These are phyloP conservation scores for Calonectria honghensis DNA, from an alignment of 2,329 filamentous ascomycete species.

Conservation along the genomic window DNA sequence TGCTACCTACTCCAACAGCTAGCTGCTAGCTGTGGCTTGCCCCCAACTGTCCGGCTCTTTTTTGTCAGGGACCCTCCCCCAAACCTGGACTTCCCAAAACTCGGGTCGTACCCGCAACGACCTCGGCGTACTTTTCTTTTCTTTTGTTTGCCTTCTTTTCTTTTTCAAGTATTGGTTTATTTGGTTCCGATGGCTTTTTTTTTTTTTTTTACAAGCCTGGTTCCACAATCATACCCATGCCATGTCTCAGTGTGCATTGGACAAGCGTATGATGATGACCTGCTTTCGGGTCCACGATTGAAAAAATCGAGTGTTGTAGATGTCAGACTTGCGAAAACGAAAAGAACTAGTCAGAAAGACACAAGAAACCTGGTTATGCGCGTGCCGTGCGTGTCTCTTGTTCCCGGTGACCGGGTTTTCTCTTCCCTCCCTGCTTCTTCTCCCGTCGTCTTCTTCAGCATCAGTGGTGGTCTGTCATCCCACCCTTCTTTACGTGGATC, in stretches of 20 bases:
- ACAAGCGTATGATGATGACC: conserved; percentile 21
- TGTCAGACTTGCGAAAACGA: background rate
- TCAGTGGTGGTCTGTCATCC: background rate
- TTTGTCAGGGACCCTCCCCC: conserved; percentile 37
- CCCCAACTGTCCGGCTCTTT: conserved; percentile 28
- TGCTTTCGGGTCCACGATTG: conserved; percentile 1
- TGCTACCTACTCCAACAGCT: background rate
- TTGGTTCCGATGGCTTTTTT: background rate
- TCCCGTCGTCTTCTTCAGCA: background rate
- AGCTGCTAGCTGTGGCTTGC: background rate
- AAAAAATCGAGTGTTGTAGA: conserved; percentile 19
- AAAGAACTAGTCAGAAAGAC: background rate
- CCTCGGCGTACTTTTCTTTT: conserved; percentile 1
- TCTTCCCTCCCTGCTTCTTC: background rate
- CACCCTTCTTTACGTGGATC: conserved; percentile 15
- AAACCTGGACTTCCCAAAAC: conserved; percentile 39
- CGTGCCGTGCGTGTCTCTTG: background rate
- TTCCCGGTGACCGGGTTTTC: conserved; percentile 26
- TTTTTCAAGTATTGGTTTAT: background rate
- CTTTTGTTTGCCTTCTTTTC: background rate
- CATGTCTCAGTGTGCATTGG: conserved; percentile 17
- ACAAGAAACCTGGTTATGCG: background rate
- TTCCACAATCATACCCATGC: conserved; percentile 25
- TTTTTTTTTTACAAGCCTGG: background rate
- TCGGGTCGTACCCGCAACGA: conserved; percentile 20